Percentiles rank a stretch among this genome's conserved stretches.
phyloP scores from a whole-genome alignment of 148 eudicot species.

The Nyssa sinensis region DNA sequence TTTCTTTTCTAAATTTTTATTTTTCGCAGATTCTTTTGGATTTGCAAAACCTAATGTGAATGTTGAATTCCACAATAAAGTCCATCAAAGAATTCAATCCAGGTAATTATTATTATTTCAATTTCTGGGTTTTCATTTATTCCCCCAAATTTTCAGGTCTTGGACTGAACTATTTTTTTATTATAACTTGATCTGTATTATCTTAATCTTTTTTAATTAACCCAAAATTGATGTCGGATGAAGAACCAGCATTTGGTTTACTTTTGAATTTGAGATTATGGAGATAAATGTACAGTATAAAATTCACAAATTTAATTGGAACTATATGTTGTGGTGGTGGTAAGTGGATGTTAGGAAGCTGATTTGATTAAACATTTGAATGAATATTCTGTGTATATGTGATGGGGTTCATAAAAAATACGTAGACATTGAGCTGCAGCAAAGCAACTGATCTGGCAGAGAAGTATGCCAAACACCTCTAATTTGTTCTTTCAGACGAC shows the following conservation, averaged over 20 bases:
- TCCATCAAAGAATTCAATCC: constrained; percentile 52
- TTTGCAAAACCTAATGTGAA: constrained; percentile 52
- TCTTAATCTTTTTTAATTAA: background rate
- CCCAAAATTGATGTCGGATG: background rate
- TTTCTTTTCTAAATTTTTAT: constrained; percentile 1
- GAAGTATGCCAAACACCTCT: background rate
- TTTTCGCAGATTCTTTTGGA: constrained; percentile 49
- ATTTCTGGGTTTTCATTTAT: background rate
- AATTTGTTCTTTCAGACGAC: background rate
- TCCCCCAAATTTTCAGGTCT: background rate
- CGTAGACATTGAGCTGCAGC: background rate
- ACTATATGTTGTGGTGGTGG: background rate
- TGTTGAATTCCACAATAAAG: constrained; percentile 55
- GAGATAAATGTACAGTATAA: background rate
- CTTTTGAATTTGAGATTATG: background rate
- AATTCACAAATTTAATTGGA: background rate
- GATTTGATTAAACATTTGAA: background rate
- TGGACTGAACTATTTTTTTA: background rate
- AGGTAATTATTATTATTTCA: constrained; percentile 32
- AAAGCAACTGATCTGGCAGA: background rate
- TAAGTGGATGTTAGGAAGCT: background rate
- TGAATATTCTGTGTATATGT: no score
- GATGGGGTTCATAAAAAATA: background rate
- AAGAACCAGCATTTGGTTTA: background rate
- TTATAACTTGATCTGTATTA: no score